Base-by-base conservation (phyloP, 371 early-diverging fungal species). In the Rhizopus delemar region DNA sequence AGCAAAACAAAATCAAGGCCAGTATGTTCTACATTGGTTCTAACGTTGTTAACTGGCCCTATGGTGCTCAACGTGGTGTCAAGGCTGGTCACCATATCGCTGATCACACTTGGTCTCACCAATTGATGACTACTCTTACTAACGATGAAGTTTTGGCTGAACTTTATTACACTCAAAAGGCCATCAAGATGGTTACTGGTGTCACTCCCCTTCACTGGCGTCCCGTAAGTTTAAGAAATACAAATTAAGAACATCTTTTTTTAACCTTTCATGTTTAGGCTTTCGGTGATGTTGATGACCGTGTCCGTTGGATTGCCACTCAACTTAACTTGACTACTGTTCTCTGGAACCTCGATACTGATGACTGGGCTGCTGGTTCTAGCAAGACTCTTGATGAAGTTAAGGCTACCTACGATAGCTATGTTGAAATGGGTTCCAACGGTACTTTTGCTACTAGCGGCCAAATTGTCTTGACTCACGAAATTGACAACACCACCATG, bases 1-100 rank as follows among this genome's bases (percentile, higher is more conserved):
- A 81, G 38, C 56, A 59, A 31, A 64, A 80, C 15, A 62, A 80
- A 48, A 62, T 80, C 38, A 86, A 84, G 69, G 88, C 86, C 11
- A 82, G 87, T 51, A 80, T 88, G 78, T 89, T 89, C 68, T 84
- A 86, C 57, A 80, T 89, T 71, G 90, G 90, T 51, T 75, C 83
- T 41, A 83, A 83, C 63, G 83, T 89, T 48, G 52, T 78, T n/a
- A 69, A 80, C 67, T 77, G 77, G 80, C 77, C 77, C 41, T 75
- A 75, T 50, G 75, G 77, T 77, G 74, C 77, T 58, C 71, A 69
- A 62, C 80, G 77, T 62, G 79, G 84, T 66, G 63, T 72, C 49
- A 66, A 70, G 56, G 74, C 77, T 55, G 89, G 88, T 38, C 89
- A 90, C 56, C 85, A 88, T 13, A 84, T 91, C 67, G 89, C 84